Evolutionary conservation across 768 basidiomycete species (phyloP).

Genomic region (Boletus rufocinnamomeus): DNA sequence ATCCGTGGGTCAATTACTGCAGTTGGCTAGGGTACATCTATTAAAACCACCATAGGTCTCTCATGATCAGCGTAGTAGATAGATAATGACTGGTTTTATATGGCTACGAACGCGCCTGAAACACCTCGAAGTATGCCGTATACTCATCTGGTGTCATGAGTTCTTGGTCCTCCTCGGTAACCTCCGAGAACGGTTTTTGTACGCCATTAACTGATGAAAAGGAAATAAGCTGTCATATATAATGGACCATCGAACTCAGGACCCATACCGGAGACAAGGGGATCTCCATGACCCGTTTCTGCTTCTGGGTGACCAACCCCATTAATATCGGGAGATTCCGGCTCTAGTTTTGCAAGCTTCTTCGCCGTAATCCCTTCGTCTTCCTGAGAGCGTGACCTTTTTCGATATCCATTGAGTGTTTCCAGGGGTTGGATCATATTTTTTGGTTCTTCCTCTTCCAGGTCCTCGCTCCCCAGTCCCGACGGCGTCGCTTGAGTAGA

Average conservation of each 20-base stretch:
- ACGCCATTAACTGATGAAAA: constrained; percentile 65
- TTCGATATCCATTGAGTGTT: constrained; percentile 69
- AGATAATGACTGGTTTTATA: not conserved
- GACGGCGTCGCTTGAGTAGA: constrained; percentile 66
- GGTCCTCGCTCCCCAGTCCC: constrained; percentile 52
- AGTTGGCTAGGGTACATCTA: constrained; percentile 21
- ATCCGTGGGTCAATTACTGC: constrained; percentile 1
- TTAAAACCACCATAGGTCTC: constrained; percentile 9
- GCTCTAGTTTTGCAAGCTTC: constrained; percentile 47
- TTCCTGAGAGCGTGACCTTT: constrained; percentile 69
- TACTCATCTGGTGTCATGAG: constrained; percentile 95
- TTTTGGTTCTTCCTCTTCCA: constrained; percentile 71
- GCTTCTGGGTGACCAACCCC: not conserved
- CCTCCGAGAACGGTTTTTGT: constrained; percentile 69
- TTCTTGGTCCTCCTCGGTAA: constrained; percentile 92
- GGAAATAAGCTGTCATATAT: not conserved
- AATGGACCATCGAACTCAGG: constrained; percentile 3
- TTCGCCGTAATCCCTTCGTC: constrained; percentile 46
- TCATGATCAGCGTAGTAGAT: constrained; percentile 15
- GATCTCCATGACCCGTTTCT: constrained; percentile 35
- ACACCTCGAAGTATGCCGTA: constrained; percentile 72
- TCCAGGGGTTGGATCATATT: constrained; percentile 67
- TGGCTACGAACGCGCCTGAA: constrained; percentile 46
- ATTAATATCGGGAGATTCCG: constrained; percentile 29
- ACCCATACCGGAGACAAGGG: constrained; percentile 64